These are phyloP conservation scores for Parathielavia appendiculata DNA, from an alignment of 495 filamentous ascomycete species.

Conservation along the genomic window DNA sequence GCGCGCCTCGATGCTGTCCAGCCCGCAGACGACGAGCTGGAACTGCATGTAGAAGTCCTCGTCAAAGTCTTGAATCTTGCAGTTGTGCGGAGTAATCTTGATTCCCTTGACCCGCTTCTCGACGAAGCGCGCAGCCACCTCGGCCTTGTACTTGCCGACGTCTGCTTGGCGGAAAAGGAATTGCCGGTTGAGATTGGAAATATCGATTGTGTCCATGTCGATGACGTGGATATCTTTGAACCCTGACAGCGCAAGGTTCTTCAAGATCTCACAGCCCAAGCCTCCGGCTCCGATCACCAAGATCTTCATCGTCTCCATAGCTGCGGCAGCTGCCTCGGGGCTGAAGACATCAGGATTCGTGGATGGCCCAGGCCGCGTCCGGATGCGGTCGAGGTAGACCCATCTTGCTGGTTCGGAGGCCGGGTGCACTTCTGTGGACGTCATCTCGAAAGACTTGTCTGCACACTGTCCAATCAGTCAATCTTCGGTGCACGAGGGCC, in stretches of 20 bases:
- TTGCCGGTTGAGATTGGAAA: conserved; percentile 96
- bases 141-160: conserved; percentile 90
- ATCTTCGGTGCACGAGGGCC: background rate
- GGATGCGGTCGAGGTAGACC: conserved; percentile 75
- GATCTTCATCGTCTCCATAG: conserved; percentile 49
- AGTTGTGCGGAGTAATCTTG: conserved; percentile 86
- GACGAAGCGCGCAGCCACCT: conserved; percentile 87
- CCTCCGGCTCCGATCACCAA: conserved; percentile 72
- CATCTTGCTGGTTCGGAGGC: conserved; percentile 30
- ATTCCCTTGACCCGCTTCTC: conserved; percentile 82
- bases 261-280: conserved; percentile 92
- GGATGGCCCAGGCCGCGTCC: conserved; percentile 71
- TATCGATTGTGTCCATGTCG: conserved; percentile 99
- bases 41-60: conserved; percentile 99
- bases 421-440: conserved; percentile 22
- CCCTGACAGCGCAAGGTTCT: conserved; percentile 90
- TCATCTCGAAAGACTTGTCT: conserved; percentile 20
- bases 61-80: conserved; percentile 95
- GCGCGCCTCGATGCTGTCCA: conserved; percentile 94
- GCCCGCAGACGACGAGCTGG: conserved; percentile 85
- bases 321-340: conserved; percentile 52
- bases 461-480: too few relatives aligned
- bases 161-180: conserved; percentile 92
- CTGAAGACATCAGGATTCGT: conserved; percentile 67
- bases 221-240: conserved; percentile 98